Evolutionary conservation across 495 filamentous ascomycete genomes (phyloP).

Genomic region (Penicillium turbatum): DNA sequence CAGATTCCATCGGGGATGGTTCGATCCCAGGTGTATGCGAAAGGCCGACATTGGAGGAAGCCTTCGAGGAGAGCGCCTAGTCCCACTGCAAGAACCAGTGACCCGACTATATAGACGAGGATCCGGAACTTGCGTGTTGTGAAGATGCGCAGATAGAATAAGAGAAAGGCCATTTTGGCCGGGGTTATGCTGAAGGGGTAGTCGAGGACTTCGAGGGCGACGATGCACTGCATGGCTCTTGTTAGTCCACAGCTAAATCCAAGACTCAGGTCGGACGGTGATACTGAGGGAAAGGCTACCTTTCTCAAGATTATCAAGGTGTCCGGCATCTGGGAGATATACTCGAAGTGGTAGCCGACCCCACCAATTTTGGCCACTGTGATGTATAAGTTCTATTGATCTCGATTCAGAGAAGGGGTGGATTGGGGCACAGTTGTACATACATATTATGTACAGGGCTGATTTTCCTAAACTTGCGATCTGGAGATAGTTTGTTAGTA

Average conservation of each 20-base stretch:
- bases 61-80: constrained; percentile 15
- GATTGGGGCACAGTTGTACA: neutral
- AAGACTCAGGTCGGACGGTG: neutral
- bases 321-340: constrained; percentile 13
- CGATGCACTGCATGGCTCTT: constrained; percentile 4
- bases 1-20: constrained; percentile 20
- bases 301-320: constrained; percentile 11
- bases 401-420: neutral
- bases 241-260: neutral
- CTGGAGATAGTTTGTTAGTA: constrained; percentile 6
- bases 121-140: constrained; percentile 17
- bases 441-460: constrained; percentile 18
- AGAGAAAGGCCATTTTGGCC: constrained; percentile 36
- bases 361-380: constrained; percentile 16
- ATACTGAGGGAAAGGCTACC: neutral
- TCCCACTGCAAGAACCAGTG: constrained; percentile 16
- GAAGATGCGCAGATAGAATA: constrained; percentile 39
- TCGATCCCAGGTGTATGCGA: constrained; percentile 25
- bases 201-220: constrained; percentile 24
- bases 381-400: neutral
- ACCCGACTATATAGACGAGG: constrained; percentile 31
- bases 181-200: constrained; percentile 30
- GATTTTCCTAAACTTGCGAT: constrained; percentile 11
- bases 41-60: constrained; percentile 27
- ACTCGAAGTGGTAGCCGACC: constrained; percentile 17